These are phyloP conservation scores for Agaricus blazei DNA, from an alignment of 768 basidiomycete genomes.

Conservation along the genomic window DNA sequence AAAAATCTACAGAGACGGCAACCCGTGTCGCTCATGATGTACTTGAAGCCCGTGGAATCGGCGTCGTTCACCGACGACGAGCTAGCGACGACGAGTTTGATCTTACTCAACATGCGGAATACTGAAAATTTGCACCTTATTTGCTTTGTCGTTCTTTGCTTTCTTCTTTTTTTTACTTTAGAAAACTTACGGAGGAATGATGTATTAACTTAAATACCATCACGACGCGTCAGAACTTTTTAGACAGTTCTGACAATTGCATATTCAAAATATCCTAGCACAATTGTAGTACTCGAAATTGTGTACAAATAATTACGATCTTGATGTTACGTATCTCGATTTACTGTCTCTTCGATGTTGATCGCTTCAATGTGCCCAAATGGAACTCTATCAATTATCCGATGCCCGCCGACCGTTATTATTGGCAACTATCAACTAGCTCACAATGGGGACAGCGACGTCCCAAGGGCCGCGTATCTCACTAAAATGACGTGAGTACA, in stretches of 20 bases:
- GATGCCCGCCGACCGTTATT: background rate
- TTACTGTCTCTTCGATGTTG: background rate
- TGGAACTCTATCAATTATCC: background rate
- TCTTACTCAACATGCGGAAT: conserved; percentile 9
- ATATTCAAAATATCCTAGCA: conserved; percentile 7
- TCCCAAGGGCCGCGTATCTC: conserved; percentile 92
- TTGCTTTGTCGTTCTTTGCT: background rate
- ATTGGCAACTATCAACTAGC: background rate
- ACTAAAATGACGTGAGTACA: conserved; percentile 31
- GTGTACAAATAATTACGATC: conserved; percentile 9
- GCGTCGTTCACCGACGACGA: conserved; percentile 13
- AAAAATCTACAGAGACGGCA: conserved; percentile 64
- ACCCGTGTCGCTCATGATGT: conserved; percentile 77
- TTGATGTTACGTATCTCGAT: conserved; percentile 8
- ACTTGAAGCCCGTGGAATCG: conserved; percentile 75
- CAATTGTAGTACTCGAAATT: background rate
- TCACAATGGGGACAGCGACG: conserved; percentile 28
- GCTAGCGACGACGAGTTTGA: conserved; percentile 40
- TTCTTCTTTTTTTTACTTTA: background rate
- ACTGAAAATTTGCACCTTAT: background rate
- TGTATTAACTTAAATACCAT: conserved; percentile 7
- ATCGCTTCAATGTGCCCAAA: background rate
- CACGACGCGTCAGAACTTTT: background rate
- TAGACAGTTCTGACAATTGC: background rate
- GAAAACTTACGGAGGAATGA: conserved; percentile 8